A percentile compares a stretch with the other conserved stretches of the same genome.
These are phyloP conservation scores for Serendipita indica DNA, from an alignment of 768 basidiomycete genomes.

Conservation along the genomic window DNA sequence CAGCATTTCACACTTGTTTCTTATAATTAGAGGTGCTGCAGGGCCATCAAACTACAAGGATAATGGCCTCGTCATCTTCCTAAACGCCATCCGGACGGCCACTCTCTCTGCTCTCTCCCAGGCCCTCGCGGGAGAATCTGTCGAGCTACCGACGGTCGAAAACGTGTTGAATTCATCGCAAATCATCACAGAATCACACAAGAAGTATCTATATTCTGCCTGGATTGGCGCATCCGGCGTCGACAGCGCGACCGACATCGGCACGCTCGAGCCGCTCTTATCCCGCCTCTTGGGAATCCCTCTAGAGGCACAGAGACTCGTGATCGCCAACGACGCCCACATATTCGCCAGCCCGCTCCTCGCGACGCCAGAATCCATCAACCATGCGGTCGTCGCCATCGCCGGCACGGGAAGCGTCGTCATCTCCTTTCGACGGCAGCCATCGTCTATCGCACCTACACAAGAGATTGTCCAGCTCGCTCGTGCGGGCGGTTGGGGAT, in stretches of 20 bases:
- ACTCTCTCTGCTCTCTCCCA: conserved; percentile 36
- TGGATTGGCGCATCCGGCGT: conserved; percentile 80
- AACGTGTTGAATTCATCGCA: conserved; percentile 8
- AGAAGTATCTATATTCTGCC: conserved; percentile 36
- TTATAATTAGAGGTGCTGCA: conserved; percentile 45
- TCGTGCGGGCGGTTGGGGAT: conserved; percentile 67
- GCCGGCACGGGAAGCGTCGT: conserved; percentile 72
- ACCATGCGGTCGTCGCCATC: conserved; percentile 55
- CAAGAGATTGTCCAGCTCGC: conserved; percentile 42
- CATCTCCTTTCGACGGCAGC: conserved; percentile 40
- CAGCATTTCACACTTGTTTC: not conserved
- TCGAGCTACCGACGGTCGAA: conserved; percentile 13
- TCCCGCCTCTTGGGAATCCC: conserved; percentile 46
- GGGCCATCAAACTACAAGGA: conserved; percentile 82
- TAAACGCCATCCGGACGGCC: conserved; percentile 35
- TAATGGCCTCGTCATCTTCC: conserved; percentile 49
- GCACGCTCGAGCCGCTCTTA: conserved; percentile 37
- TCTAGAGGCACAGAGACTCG: conserved; percentile 32
- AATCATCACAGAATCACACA: not conserved
- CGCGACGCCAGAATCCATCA: conserved; percentile 36
- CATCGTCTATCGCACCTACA: not conserved
- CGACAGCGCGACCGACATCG: conserved; percentile 52
- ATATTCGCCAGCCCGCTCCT: conserved; percentile 70
- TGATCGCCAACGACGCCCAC: conserved; percentile 68
- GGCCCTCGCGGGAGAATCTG: conserved; percentile 10